Conservation (phyloP, 2,329 filamentous ascomycete species). For the Tolypocladium cylindrosporum region DNA sequence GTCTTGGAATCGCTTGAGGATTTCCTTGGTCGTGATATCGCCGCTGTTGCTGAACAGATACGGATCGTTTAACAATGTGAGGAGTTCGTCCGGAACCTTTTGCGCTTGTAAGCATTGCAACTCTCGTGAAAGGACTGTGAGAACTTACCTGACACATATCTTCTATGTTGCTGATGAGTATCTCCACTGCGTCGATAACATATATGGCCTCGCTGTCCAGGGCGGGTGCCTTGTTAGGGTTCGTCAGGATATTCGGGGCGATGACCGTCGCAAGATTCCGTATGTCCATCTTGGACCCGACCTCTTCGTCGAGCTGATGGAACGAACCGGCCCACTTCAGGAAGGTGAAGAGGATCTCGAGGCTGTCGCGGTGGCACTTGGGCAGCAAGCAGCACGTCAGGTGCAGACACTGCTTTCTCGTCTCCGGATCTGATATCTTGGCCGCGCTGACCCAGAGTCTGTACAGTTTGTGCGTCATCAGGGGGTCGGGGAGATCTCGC, state of each 20-base stretch:
- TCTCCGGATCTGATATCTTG: slow-evolving; percentile 74
- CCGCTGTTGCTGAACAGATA: slow-evolving; percentile 70
- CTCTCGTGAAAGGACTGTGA: neutral
- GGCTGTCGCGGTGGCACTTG: slow-evolving; percentile 82
- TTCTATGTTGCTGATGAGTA: slow-evolving; percentile 86
- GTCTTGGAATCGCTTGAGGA: slow-evolving; percentile 85
- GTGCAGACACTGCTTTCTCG: slow-evolving; percentile 76
- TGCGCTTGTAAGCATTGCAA: neutral
- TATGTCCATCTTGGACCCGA: slow-evolving; percentile 97
- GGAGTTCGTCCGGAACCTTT: slow-evolving; percentile 86
- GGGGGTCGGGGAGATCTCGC: slow-evolving; percentile 83
- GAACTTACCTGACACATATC: slow-evolving; percentile 87
- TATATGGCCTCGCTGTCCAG: slow-evolving; percentile 84
- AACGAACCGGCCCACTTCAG: slow-evolving; percentile 97
- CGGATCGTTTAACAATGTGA: slow-evolving; percentile 75
- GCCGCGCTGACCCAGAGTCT: slow-evolving; percentile 82
- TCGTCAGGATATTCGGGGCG: slow-evolving; percentile 86
- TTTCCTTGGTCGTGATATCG: slow-evolving; percentile 94
- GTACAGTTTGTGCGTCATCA: slow-evolving; percentile 93
- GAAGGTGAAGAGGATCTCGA: slow-evolving; percentile 93
- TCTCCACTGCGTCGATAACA: slow-evolving; percentile 86
- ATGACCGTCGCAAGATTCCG: slow-evolving; percentile 97
- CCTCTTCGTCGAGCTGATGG: slow-evolving; percentile 93
- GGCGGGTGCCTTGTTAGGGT: slow-evolving; percentile 51
- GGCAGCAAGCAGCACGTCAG: slow-evolving; percentile 86